Evolutionary conservation across 179 eudicot species (phyloP).

Genomic region (Spinacia oleracea): DNA sequence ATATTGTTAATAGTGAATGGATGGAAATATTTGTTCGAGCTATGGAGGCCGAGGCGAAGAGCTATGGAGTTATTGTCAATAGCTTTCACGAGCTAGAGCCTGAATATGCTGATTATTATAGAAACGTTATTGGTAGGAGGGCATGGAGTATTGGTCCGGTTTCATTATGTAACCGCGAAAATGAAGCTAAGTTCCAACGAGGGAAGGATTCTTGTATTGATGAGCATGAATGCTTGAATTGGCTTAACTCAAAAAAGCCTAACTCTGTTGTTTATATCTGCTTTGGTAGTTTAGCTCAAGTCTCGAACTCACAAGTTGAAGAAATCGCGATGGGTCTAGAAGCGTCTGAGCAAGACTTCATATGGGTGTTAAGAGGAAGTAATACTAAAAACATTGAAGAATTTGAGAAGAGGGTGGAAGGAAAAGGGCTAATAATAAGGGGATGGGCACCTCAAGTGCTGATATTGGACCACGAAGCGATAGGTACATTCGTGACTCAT

Average conservation of each 20-base stretch:
- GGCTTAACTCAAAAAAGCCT: conserved; percentile 43
- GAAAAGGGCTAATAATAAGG: conserved; percentile 33
- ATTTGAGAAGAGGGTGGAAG: conserved; percentile 37
- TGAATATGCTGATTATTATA: conserved; percentile 31
- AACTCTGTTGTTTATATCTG: conserved; percentile 43
- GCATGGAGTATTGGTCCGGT: conserved; percentile 36
- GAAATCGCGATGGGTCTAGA: conserved; percentile 45
- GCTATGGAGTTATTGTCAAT: conserved; percentile 33
- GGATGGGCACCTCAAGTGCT: conserved; percentile 39
- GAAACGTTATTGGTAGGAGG: conserved; percentile 21
- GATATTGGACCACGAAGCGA: conserved; percentile 31
- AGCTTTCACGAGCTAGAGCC: conserved; percentile 35
- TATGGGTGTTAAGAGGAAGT: conserved; percentile 39
- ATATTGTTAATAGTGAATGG: too few relatives aligned
- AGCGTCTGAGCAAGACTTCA: conserved; percentile 39
- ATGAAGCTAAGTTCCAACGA: conserved; percentile 21
- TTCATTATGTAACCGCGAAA: conserved; percentile 28
- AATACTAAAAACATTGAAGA: conserved; percentile 6
- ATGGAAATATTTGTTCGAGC: background rate
- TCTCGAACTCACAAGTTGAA: conserved; percentile 28
- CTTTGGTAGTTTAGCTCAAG: conserved; percentile 37
- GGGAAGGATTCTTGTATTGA: conserved; percentile 40
- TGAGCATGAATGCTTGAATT: conserved; percentile 40
- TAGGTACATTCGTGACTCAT: conserved; percentile 36
- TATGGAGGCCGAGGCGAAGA: conserved; percentile 8